Evolutionary conservation across 2,329 filamentous ascomycete genomes (phyloP).

Genomic region (Pestalotiopsis sp.): DNA sequence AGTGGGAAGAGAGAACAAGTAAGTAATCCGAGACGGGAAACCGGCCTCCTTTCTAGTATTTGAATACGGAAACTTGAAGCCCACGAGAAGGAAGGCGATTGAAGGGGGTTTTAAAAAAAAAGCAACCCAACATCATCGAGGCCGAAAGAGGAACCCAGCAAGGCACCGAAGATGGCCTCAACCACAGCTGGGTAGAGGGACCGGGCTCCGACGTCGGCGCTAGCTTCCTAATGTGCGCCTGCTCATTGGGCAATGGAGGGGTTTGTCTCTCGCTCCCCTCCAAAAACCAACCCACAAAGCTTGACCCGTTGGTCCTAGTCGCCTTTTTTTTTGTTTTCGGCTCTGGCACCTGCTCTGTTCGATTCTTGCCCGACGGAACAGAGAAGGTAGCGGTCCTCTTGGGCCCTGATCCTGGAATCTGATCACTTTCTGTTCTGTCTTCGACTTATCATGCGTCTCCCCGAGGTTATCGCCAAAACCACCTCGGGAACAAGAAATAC

Average conservation of each 20-base stretch:
- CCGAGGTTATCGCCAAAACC: neutral
- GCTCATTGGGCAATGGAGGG: conserved; percentile 10
- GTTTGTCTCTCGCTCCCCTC: neutral
- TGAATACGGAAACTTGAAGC: neutral
- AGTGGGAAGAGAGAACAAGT: neutral
- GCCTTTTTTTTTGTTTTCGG: neutral
- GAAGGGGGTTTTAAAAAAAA: neutral
- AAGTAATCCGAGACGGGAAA: neutral
- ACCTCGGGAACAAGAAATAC: neutral
- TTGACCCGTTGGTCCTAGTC: conserved; percentile 6
- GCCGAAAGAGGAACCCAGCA: conserved; percentile 10
- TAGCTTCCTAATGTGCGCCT: conserved; percentile 2
- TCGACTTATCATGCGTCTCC: neutral
- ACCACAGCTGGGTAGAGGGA: neutral
- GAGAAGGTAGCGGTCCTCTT: neutral
- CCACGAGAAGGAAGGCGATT: neutral
- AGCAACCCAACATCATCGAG: neutral
- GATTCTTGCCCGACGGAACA: neutral
- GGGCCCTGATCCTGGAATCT: neutral
- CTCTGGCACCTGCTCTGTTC: neutral
- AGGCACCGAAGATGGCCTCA: neutral
- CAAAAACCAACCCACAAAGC: neutral
- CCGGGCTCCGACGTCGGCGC: neutral
- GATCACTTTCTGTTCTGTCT: neutral
- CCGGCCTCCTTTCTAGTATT: neutral